Base-by-base conservation (phyloP, 1,139 yeast genomes). In the Kazachstania sp. region DNA sequence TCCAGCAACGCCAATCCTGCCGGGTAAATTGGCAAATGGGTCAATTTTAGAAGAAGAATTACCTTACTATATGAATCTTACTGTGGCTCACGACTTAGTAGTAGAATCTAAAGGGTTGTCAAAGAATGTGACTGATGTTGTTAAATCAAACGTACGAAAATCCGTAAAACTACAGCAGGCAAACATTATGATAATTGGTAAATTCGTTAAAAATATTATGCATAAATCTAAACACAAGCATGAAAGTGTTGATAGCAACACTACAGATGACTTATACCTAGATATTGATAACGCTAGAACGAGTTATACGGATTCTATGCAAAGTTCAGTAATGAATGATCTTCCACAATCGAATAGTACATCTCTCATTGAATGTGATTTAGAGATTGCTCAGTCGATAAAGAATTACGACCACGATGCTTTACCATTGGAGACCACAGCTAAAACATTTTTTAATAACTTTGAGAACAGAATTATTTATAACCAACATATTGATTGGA, bases 401-500 rank as follows among this genome's bases (percentile, higher is more conserved):
- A 15, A 32, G 4, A 15, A 16, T 11, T 9, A 3, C 18, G 8
- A 32, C 15, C 18, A 32, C 16, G 35, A 41, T n/a, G 26, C 37
- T 7, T 44, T 54, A 35, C 43, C 48, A 3, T 34, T 52, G 4
- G 46, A 48, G 19, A 13, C 28, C 8, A 45, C 49, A 7, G 56
- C 56, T 12, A 43, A 28, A n/a, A 32, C 35, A n/a, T 47, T 46
- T 42, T 48, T 54, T 20, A 37, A 45, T 8, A 30, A 35, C 7
- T 34, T 34, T 3, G 23, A 37, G 8, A 51, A 43, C 23, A 47
- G 48, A 30, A 29, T 51, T 16, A 9, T 19, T 13, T 41, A 48
- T 15, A 46, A 51, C 29, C 48, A 51, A 32, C 39, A 39, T 6
- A 16, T 54, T 19, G 43, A 46, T 41, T 52, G 53, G 30, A 28